Conservation (phyloP, 208 protist genomes). For the Crithidia mellificae region DNA sequence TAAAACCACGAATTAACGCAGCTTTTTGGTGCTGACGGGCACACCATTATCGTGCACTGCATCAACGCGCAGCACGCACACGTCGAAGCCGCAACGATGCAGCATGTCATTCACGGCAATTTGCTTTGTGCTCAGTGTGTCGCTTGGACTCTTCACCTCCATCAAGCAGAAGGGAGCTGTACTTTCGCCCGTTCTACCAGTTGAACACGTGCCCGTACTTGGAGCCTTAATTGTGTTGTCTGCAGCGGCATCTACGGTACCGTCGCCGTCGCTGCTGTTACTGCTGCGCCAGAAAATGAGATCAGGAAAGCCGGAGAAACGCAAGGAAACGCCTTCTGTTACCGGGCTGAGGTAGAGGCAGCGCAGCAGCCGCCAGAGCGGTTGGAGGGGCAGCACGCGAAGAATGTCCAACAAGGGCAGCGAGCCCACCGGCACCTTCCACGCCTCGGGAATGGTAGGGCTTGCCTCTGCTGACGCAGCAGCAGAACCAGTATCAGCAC, state of each 20-base stretch:
- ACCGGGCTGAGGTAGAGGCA: slow-evolving; percentile 49
- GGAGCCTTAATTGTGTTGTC: too few relatives aligned
- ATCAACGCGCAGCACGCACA: slow-evolving; percentile 90
- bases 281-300: slow-evolving; percentile 62
- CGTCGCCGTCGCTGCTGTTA: not conserved
- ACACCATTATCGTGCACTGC: slow-evolving; percentile 52
- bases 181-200: too few relatives aligned
- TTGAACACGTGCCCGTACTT: too few relatives aligned
- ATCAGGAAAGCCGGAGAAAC: slow-evolving; percentile 81
- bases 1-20: slow-evolving; percentile 4
- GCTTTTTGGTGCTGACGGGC: slow-evolving; percentile 24
- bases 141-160: slow-evolving; percentile 81
- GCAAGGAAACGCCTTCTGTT: slow-evolving; percentile 51
- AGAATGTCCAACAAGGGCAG: slow-evolving; percentile 69
- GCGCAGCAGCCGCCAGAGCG: slow-evolving; percentile 63
- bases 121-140: slow-evolving; percentile 71
- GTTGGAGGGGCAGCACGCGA: slow-evolving; percentile 41
- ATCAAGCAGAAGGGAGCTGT: slow-evolving; percentile 53
- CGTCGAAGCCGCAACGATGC: slow-evolving; percentile 68
- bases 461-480: not conserved
- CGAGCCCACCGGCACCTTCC: slow-evolving; percentile 42
- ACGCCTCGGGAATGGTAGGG: slow-evolving; percentile 22
- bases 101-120: slow-evolving; percentile 69
- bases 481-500: too few relatives aligned
- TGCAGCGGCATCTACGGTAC: not conserved